Evolutionary conservation across 768 basidiomycete species (phyloP), one percentile per base, ranked within the genome.

Genomic region (Lepiota subincarnata): DNA sequence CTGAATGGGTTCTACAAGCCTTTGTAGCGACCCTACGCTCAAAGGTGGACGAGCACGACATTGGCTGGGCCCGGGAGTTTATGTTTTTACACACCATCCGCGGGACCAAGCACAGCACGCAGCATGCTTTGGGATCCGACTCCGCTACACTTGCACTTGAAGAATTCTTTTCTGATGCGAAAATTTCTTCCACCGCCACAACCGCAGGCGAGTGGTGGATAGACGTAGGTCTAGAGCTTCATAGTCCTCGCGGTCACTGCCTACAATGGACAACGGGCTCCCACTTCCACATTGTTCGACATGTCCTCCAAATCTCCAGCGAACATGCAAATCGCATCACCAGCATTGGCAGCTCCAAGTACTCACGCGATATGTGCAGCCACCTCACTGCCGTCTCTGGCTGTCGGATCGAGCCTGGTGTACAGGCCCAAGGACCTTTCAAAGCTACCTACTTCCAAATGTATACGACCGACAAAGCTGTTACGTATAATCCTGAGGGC

Each of bases 401-500:
- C 0, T 71, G 67, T 52, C 57, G 69, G 0, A 62, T 70, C 14
- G 35, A 28, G 1, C 65, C 66, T 10, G 67, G 65, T 0, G 28
- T 37, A 6, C 53, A 44, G 1, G 59, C 50, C 1, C 43, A 53
- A 26, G 68, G 68, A 0, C 22, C 19, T 0, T 58, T 41, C 26
- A 38, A 62, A 2, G 59, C 57, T 0, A 31, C 36, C 2, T 70
- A 71, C 36, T 18, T 70, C 0, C 70, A 71, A 38, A 16, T 66
- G n/a, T 73, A 73, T 46, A 48, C 53, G 1, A 73, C 70, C 0
- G 70, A 71, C 55, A 73, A 73, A 48, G 37, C 68, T 0, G 19
- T 66, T 16, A 68, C 61, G 0, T 66, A 66, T 34, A 55, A 54
- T 12, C 59, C 45, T 1, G 37, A 60, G 8, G 53, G 56, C 0